Percentiles rank a stretch among this genome's conserved stretches.
phyloP scores from a whole-genome alignment of 192 early-diverging fungal genomes.

The Mortierella claussenii region DNA sequence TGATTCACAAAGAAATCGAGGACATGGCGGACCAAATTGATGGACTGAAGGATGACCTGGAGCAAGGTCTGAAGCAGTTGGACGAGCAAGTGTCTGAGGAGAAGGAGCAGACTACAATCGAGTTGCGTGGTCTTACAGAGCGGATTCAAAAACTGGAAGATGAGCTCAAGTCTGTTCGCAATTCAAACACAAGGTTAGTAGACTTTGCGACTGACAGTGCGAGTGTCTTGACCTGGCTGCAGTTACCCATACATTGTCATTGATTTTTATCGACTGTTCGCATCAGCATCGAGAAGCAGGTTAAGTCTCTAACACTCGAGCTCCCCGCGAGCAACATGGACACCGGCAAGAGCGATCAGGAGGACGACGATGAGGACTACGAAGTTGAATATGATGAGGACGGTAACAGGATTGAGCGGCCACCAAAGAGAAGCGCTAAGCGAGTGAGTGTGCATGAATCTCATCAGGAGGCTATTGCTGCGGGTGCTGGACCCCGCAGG shows the following conservation, averaged over 20 bases:
- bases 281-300: conserved; percentile 38
- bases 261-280: background rate
- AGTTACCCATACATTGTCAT: too few species aligned
- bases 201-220: background rate
- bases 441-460: conserved; percentile 11
- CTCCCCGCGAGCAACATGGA: background rate
- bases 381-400: conserved; percentile 51
- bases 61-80: conserved; percentile 40
- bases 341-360: conserved; percentile 24
- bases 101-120: conserved; percentile 44
- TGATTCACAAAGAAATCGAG: conserved; percentile 46
- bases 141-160: conserved; percentile 45
- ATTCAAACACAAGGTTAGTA: conserved; percentile 34
- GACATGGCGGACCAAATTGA: conserved; percentile 49
- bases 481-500: conserved; percentile 21
- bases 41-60: conserved; percentile 28
- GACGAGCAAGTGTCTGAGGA: conserved; percentile 49
- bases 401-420: conserved; percentile 45
- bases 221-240: too few species aligned
- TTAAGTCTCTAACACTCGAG: conserved; percentile 27
- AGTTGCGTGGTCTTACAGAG: conserved; percentile 31
- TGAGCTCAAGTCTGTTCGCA: conserved; percentile 25
- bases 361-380: conserved; percentile 48
- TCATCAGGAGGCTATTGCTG: background rate
- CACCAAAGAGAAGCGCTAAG: conserved; percentile 7